phyloP scores from a whole-genome alignment of 1,284 basidiomycete species.

The Malassezia sympodialis region DNA sequence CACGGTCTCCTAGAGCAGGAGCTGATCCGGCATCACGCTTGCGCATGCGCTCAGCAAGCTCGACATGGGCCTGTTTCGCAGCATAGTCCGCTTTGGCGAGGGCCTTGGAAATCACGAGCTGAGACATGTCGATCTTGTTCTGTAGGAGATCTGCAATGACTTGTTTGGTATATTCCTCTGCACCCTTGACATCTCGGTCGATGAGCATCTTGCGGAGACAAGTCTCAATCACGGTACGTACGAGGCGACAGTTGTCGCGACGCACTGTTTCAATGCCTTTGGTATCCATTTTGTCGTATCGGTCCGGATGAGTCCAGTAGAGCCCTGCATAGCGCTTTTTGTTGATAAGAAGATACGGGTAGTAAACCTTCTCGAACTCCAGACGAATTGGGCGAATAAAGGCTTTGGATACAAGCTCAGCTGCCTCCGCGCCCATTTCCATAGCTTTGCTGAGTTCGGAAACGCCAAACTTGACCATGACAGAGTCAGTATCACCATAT shows the following conservation, averaged over 20 bases:
- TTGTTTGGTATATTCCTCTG: slow-evolving; percentile 45
- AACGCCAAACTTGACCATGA: slow-evolving; percentile 48
- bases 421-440: slow-evolving; percentile 70
- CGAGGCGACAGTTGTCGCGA: slow-evolving; percentile 47
- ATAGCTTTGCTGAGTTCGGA: slow-evolving; percentile 38
- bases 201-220: slow-evolving; percentile 48
- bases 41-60: slow-evolving; percentile 46
- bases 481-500: slow-evolving; percentile 47
- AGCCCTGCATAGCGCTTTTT: slow-evolving; percentile 48
- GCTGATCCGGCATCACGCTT: slow-evolving; percentile 47
- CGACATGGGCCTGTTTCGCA: slow-evolving; percentile 46
- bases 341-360: slow-evolving; percentile 46
- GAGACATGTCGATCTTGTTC: slow-evolving; percentile 48
- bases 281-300: slow-evolving; percentile 48
- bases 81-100: slow-evolving; percentile 45
- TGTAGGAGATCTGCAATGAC: slow-evolving; percentile 46
- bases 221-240: slow-evolving; percentile 47
- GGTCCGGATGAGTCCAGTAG: slow-evolving; percentile 43
- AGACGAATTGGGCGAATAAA: slow-evolving; percentile 46
- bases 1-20: slow-evolving; percentile 44
- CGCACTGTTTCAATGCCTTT: slow-evolving; percentile 48
- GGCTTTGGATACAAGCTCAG: slow-evolving; percentile 61
- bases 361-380: slow-evolving; percentile 48
- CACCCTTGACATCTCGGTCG: slow-evolving; percentile 46
- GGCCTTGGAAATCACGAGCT: slow-evolving; percentile 47